These are phyloP conservation scores for Mortierella sp. DNA, from an alignment of 371 early-diverging fungal genomes.

Conservation along the genomic window DNA sequence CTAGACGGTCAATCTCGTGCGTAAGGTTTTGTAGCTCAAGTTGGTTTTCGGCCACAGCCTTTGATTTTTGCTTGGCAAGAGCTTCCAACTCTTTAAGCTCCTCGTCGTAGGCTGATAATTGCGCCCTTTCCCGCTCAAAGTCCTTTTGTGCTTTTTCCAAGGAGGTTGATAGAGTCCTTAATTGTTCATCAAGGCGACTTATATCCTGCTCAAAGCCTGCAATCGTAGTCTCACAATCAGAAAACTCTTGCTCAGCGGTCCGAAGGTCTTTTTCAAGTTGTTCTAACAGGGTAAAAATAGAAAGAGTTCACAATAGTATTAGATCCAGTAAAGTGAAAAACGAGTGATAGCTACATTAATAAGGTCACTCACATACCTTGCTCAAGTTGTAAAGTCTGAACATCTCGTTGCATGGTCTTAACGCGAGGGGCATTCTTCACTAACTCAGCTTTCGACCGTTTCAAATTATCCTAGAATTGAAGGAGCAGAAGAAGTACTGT, in stretches of 20 bases:
- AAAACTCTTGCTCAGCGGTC: slow-evolving; percentile 62
- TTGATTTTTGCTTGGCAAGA: slow-evolving; percentile 69
- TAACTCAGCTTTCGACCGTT: slow-evolving; percentile 63
- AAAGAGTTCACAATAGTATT: background rate
- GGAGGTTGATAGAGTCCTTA: slow-evolving; percentile 38
- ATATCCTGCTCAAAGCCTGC: slow-evolving; percentile 64
- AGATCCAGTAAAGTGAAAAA: background rate
- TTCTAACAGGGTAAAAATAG: slow-evolving; percentile 46
- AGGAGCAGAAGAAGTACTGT: too few species aligned
- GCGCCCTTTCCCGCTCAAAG: slow-evolving; percentile 57
- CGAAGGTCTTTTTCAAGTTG: slow-evolving; percentile 75
- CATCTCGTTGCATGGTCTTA: slow-evolving; percentile 75
- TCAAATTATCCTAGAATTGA: slow-evolving; percentile 64
- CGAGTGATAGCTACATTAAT: background rate
- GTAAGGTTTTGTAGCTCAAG: slow-evolving; percentile 76
- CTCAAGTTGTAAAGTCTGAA: slow-evolving; percentile 76
- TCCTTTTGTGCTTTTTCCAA: slow-evolving; percentile 53
- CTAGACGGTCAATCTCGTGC: slow-evolving; percentile 77
- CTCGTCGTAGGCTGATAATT: slow-evolving; percentile 56
- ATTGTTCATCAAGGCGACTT: slow-evolving; percentile 45
- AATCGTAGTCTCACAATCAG: slow-evolving; percentile 59
- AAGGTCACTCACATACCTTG: slow-evolving; percentile 56
- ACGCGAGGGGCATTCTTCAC: slow-evolving; percentile 63
- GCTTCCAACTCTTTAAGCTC: slow-evolving; percentile 73
- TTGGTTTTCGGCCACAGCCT: slow-evolving; percentile 67